Base-by-base conservation (phyloP, 1,284 basidiomycete species). In the Sanghuangporus weigelae region DNA sequence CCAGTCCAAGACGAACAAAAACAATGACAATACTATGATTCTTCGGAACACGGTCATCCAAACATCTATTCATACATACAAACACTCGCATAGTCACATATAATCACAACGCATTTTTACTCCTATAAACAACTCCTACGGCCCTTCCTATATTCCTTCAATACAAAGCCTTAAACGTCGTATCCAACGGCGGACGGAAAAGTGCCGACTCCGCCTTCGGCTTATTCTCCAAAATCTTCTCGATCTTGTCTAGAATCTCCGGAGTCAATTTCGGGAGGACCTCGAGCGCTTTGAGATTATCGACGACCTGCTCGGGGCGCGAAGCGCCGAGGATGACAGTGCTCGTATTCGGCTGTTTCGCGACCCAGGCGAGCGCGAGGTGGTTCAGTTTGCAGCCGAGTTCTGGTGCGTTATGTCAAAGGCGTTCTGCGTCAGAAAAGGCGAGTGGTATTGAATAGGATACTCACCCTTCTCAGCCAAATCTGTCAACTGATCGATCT, bases 361-460 rank as follows among this genome's bases (percentile, higher is more conserved):
- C 81, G 7, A 85, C 79, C 89, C 88, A 91, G 10, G 89, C 89
- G 39, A 91, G 78, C 2, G 89, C 85, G 42, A 96, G 81, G 62
- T 84, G 82, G 38, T 84, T 77, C 62, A 84, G 80, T 39, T 77
- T 82, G 67, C 81, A 83, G 42, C 78, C 81, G 16, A 88, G 76
- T 69, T 83, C 82, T 81, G 5, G n/a, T 61, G 61, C 57, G 42
- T 60, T 38, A 2, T 42, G 40, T 69, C n/a, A 53, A 77, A 76
- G 73, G 66, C n/a, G 2, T 48, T 16, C 26, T 31, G 39, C 38
- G 40, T 42, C 40, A n/a, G 40, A 42, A 42, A 42, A 54, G 3
- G 36, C 42, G 69, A 16, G 50, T 76, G 77, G 31, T 7, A 57
- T n/a, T 31, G 35, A 36, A 36, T 31, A n/a, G 42, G 10, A 10